Evolutionary conservation across 345 rosid genomes (phyloP), one percentile per base, ranked within the genome.

Genomic region (Eucalyptus shirleyi): DNA sequence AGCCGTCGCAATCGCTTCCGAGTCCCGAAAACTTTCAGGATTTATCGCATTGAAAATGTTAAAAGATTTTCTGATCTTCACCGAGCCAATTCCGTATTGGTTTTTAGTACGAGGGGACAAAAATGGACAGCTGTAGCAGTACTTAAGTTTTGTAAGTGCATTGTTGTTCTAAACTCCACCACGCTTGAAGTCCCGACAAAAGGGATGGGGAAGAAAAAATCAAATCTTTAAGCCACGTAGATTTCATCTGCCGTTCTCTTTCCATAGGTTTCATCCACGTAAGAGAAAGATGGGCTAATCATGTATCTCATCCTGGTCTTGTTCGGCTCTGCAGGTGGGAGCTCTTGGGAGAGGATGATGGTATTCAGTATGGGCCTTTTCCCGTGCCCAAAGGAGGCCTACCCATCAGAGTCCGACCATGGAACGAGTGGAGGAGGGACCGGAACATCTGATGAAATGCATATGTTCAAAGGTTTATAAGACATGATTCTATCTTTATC

Each of bases 291-390:
- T 15, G 50, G 50, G 19, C 53, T 13, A 6, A 26, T 2, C 50
- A 16, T 7, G 62, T 56, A 83, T 42, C 50, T 86, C 87, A 28
- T 86, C 87, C 24, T 2, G 87, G 40, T 49, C 87, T 16, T 5
- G 56, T 82, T 91, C 89, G 90, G 92, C 37, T 90, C 32, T 90
- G 88, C 92, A 98, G 99, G 94, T 98, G 99, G 99, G 92, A 95
- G 92, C 93, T 93, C 51, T 89, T 92, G 72, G 98, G 96, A 92
- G 94, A 91, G 6, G 95, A 93, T 4, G 96, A 95, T 90, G 99
- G 96, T 28, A 95, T 98, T 89, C 99, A 97, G 56, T 98, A 98
- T 90, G 98, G 96, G 26, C 99, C 99, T 82, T 98, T 98, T 88
- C 99, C 99, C 3, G 98, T 98, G 23, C 99, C 99, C 83, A 96